Evolutionary conservation across 2,329 filamentous ascomycete species (phyloP), one percentile per base, ranked within the genome.

Genomic region (Apiospora phragmitis): DNA sequence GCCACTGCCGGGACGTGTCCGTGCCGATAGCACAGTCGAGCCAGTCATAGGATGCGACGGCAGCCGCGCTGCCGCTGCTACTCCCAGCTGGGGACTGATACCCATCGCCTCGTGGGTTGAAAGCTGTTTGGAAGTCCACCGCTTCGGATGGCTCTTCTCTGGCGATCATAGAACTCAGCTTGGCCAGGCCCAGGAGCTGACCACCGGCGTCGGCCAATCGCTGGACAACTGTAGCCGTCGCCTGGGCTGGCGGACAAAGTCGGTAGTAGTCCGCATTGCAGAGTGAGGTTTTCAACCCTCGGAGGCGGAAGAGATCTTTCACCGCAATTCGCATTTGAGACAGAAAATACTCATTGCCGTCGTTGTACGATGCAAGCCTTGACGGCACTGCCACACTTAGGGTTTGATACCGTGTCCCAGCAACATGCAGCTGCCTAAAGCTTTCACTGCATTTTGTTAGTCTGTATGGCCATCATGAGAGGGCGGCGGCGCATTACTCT

Each of bases 11-110:
- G 9, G 32, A 49, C 9, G 74, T 72, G 6, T 55, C 49, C 6
- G 49, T 32, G 0, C 49, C 49, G 69, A 84, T 72, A 2, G 82
- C 78, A 32, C 79, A 70, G 41, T 80, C 77, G 5, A 86, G 69
- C 84, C 84, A 86, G 5, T 79, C 74, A 70, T 86, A 86, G 0
- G 79, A 78, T 16, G 80, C 78, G 9, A 83, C 67, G 1, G 80
- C 80, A 11, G 79, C 79, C 0, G 73, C 83, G 49, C 81, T 81
- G 9, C 85, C 85, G 32, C 79, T 77, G 4, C 81, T 82, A 26
- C 79, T 81, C 1, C 81, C 80, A 0, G 73, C 76, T 0, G 81
- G 72, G 0, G 71, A 73, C 42, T 83, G 78, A 45, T 80, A 81
- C 1, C 78, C 77, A 70, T 83, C 82, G 0, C 76, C 82, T 8